Evolutionary conservation across 495 filamentous ascomycete species (phyloP).

Genomic region (Aspergillus cavernicola): DNA sequence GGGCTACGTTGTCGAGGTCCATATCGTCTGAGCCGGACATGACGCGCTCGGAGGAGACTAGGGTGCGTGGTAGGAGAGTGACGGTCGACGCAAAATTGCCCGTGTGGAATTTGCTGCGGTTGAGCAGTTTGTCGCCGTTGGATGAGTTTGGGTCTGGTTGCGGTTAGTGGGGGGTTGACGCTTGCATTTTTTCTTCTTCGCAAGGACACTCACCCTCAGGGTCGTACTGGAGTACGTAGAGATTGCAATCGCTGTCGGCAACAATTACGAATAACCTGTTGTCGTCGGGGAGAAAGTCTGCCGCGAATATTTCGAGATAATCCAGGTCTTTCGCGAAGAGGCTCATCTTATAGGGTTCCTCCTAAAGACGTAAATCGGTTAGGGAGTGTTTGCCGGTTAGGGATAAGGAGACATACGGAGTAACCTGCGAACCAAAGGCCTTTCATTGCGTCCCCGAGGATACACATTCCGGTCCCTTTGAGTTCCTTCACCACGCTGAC

Average conservation of each 20-base stretch:
- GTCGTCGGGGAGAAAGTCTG: conserved; percentile 86
- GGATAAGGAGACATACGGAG: conserved; percentile 48
- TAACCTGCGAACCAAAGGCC: conserved; percentile 95
- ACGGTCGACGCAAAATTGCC: conserved; percentile 71
- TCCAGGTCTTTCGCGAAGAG: conserved; percentile 84
- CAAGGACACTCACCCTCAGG: conserved; percentile 62
- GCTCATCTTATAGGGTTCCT: conserved; percentile 92
- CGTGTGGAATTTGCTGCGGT: conserved; percentile 80
- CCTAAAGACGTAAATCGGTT: conserved; percentile 28
- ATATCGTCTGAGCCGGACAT: conserved; percentile 36
- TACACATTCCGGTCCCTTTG: conserved; percentile 72
- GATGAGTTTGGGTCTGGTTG: conserved; percentile 83
- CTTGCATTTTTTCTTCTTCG: background rate
- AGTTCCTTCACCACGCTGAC: conserved; percentile 79
- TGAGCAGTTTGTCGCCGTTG: conserved; percentile 80
- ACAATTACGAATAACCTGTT: conserved; percentile 78
- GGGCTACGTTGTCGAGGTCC: conserved; percentile 29
- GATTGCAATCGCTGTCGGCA: conserved; percentile 76
- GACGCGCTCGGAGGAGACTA: conserved; percentile 40
- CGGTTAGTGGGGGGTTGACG: conserved; percentile 1
- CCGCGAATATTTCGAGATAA: conserved; percentile 71
- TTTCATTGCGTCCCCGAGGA: conserved; percentile 86
- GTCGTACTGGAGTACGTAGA: conserved; percentile 90
- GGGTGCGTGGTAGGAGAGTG: conserved; percentile 67
- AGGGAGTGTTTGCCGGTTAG: background rate